Evolutionary conservation across 441 rosid species (phyloP).

Genomic region (Mallotus japonicus): DNA sequence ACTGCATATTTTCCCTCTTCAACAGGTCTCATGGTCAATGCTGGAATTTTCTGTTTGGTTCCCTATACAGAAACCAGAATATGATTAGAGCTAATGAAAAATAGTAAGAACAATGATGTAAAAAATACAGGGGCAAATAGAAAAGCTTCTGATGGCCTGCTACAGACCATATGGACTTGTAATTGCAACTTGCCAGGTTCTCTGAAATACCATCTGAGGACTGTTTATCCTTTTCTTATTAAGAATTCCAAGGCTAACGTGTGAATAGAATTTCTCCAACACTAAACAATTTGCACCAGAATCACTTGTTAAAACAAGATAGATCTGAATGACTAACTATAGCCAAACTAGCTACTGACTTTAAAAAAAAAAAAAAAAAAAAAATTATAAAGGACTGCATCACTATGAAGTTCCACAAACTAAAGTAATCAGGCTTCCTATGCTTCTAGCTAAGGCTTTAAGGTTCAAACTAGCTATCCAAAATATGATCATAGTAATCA

Average conservation of each 20-base stretch:
- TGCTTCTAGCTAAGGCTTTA: neutral
- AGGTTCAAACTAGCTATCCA: neutral
- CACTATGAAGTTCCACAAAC: neutral
- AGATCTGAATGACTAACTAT: neutral
- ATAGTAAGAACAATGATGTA: neutral
- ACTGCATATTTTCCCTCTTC: constrained; percentile 76
- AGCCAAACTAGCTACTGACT: too few relatives aligned
- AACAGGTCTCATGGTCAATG: constrained; percentile 54
- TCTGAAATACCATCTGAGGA: neutral
- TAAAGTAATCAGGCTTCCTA: neutral
- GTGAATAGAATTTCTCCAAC: neutral
- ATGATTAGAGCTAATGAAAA: constrained; percentile 5
- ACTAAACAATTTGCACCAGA: neutral
- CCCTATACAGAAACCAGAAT: constrained; percentile 46
- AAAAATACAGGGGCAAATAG: neutral
- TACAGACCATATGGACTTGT: neutral
- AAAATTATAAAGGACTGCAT: too few relatives aligned
- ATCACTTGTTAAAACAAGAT: neutral
- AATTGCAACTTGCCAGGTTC: neutral
- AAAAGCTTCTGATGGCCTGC: neutral
- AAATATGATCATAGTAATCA: neutral
- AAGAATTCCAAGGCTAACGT: neutral
- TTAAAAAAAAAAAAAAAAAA: too few relatives aligned
- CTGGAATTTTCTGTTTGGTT: constrained; percentile 55
- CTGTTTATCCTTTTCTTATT: neutral